Base-by-base conservation (phyloP, 306 rosid genomes). In the Sesbania bispinosa region DNA sequence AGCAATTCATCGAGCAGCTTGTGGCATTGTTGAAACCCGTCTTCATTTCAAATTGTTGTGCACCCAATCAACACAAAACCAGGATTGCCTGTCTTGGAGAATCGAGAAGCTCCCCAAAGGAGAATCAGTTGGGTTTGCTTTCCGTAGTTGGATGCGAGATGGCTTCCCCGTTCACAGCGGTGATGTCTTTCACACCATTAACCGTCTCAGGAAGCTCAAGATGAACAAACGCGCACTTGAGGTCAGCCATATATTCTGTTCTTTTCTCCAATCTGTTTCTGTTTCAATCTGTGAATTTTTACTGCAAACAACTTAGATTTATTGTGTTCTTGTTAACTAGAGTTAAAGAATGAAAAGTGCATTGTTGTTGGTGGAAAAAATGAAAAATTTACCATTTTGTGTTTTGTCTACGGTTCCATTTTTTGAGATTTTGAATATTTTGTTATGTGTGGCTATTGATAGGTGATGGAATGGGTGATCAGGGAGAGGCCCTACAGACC, bases 401-500 rank as follows among this genome's bases (percentile, higher is more conserved):
- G 32, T 38, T 61, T 38, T 60, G 47, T 60, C 2, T 11, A 61
- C 3, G 2, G 18, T 20, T 19, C 19, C 50, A 20, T 38, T 18
- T 19, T 61, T 62, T 39, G 18, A 67, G 14, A 30, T 27, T n/a
- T 67, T 52, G 48, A 23, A 21, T 5, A n/a, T 52, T 52, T 45
- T 66, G n/a, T 45, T 30, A 18, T 24, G 55, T 47, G 36, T 71
- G 74, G 18, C 7, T 83, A 64, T 81, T 73, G 74, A 69, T 85
- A 94, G 97, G 96, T 88, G 26, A 91, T 89, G 99, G 97, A 91
- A 77, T 94, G 99, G 97, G 89, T 89, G 84, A 82, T 94, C 68
- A 85, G 97, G 78, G 96, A 94, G 75, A 83, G 81, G 59, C 99
- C 99, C 0, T 94, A 89, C 47, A 84, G 77, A 79, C 90, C 87